Percentiles rank a stretch among this genome's conserved stretches.
These are phyloP conservation scores for Termitomyces sp. DNA, from an alignment of 768 basidiomycete genomes.

Conservation along the genomic window DNA sequence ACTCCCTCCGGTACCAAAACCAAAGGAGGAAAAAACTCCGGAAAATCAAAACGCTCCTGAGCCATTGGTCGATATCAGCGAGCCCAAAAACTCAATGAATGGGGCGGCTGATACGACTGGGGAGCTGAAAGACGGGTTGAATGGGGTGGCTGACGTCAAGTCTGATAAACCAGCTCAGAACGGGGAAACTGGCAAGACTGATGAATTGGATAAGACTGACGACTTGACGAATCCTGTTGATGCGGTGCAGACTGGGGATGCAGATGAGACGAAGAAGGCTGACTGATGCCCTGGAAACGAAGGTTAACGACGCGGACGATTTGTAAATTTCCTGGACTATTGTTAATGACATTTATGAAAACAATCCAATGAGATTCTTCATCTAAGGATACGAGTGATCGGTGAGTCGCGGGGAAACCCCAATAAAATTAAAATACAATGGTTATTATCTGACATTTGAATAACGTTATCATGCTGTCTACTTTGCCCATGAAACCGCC, in stretches of 20 bases:
- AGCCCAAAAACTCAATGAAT: not conserved
- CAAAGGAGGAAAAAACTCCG: not conserved
- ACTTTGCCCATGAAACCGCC: not conserved
- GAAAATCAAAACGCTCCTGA: not conserved
- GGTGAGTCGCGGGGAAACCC: not conserved
- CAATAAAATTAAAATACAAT: not conserved
- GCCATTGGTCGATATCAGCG: not conserved
- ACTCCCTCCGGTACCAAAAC: not conserved
- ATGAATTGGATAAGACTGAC: not conserved
- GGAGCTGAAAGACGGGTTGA: not conserved
- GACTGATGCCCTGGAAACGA: not conserved
- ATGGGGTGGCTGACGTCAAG: not conserved
- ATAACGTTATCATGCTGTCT: not conserved
- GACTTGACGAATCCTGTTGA: not conserved
- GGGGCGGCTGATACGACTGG: not conserved
- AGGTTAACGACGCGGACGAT: constrained; percentile 4
- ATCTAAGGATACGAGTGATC: not conserved
- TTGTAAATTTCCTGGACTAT: not conserved
- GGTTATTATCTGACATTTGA: not conserved
- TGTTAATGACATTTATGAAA: not conserved
- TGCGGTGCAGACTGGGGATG: not conserved
- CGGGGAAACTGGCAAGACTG: not conserved
- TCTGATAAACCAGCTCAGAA: not conserved
- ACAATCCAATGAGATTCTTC: not conserved
- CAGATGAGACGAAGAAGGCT: not conserved